These are phyloP conservation scores for Annulohypoxylon bovei DNA, from an alignment of 495 filamentous ascomycete species.

Conservation along the genomic window DNA sequence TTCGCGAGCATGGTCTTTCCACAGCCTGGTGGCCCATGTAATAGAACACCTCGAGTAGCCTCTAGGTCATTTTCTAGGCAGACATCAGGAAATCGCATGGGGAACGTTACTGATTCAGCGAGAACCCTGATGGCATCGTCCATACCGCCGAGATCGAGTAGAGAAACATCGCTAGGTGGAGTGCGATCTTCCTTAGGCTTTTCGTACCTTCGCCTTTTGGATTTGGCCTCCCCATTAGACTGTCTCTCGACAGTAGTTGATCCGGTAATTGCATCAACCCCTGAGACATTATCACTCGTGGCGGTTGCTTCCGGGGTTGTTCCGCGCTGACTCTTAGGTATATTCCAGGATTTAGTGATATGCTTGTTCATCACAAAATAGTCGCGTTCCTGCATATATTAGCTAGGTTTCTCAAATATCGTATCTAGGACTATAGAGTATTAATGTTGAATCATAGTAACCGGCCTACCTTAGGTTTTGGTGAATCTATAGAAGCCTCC, in stretches of 20 bases:
- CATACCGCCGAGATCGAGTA: conserved; percentile 86
- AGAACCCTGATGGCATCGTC: conserved; percentile 81
- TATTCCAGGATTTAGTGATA: conserved; percentile 61
- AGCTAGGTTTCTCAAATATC: neutral
- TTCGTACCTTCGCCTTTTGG: conserved; percentile 70
- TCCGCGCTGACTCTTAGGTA: conserved; percentile 27
- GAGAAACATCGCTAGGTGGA: conserved; percentile 78
- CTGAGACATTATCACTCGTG: conserved; percentile 15
- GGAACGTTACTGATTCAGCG: conserved; percentile 82
- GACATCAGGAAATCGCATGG: conserved; percentile 69
- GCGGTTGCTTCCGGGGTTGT: conserved; percentile 23
- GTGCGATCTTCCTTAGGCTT: conserved; percentile 53
- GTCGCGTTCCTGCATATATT: conserved; percentile 63
- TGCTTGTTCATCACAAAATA: conserved; percentile 73
- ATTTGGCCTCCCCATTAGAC: conserved; percentile 72
- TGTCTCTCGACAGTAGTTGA: conserved; percentile 53
- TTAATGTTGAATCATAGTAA: neutral
- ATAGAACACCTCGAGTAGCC: conserved; percentile 85
- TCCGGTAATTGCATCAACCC: conserved; percentile 2
- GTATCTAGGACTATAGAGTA: neutral
- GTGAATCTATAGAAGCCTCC: conserved; percentile 56
- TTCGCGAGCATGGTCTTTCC: conserved; percentile 95
- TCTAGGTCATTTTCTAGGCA: conserved; percentile 69
- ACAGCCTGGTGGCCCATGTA: conserved; percentile 94
- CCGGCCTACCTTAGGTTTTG: conserved; percentile 45